Evolutionary conservation across 306 rosid species (phyloP), one percentile per base, ranked within the genome.

Genomic region (Quercus aquifolioides): DNA sequence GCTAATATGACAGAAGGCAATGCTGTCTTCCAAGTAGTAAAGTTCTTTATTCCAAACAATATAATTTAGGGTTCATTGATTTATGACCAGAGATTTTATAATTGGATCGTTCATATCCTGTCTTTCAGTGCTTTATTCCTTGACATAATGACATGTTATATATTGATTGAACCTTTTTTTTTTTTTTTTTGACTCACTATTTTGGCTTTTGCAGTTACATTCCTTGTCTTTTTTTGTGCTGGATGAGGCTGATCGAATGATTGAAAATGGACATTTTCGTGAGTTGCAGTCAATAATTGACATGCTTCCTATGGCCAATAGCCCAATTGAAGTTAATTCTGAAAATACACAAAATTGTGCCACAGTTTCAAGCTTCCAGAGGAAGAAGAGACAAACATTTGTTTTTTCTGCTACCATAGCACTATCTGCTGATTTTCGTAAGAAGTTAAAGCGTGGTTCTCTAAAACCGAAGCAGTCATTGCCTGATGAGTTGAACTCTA

Each of bases 241-340:
- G 76, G 99, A 95, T 23, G 99, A 95, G 89, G 99, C 99, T 81
- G 98, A 95, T 88, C 90, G 96, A 73, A 95, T 95, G 99, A 88
- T 93, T 77, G 91, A 95, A 84, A 86, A 80, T 76, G 99, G 98
- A 33, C 98, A 95, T 86, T 95, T 93, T 77, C 94, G 84, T 78
- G 97, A 95, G 90, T 80, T 93, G 86, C 98, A 91, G 83, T 93
- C 93, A 67, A 95, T 95, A 86, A 89, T 91, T 75, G 99, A 95
- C 82, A 89, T 90, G 97, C 97, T 93, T 84, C 98, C 99, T 78
- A 69, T 80, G 78, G 68, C 90, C 80, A 90, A 78, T 80, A 38
- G 71, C 55, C 81, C 90, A 12, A 3, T 76, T 20, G 88, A 78
- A 75, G 89, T 76, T 80, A 76, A 84, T 71, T 78, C 87, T 75